These are phyloP conservation scores for Yamadazyma siamensis DNA, from an alignment of 1,139 yeast genomes.

Conservation along the genomic window DNA sequence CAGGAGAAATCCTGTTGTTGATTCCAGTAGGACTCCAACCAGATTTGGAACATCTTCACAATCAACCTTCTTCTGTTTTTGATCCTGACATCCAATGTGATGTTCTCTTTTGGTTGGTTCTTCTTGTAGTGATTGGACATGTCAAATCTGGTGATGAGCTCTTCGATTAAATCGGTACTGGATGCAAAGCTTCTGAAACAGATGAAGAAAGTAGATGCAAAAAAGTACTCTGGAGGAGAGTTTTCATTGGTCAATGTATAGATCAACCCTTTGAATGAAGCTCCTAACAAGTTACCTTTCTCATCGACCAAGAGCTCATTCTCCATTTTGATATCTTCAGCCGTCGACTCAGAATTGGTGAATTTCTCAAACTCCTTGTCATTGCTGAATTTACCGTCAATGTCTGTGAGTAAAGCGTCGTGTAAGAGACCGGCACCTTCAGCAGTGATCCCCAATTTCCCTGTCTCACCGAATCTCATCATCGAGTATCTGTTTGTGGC, in stretches of 20 bases:
- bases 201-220: slow-evolving; percentile 73
- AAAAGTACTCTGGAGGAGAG: slow-evolving; percentile 66
- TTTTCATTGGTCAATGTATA: slow-evolving; percentile 69
- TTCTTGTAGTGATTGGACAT: slow-evolving; percentile 33
- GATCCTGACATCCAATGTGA: slow-evolving; percentile 47
- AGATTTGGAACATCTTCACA: slow-evolving; percentile 64
- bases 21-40: slow-evolving; percentile 91
- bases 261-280: slow-evolving; percentile 74
- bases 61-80: slow-evolving; percentile 67
- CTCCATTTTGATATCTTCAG: slow-evolving; percentile 21
- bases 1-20: slow-evolving; percentile 55
- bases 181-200: slow-evolving; percentile 75
- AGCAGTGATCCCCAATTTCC: slow-evolving; percentile 51
- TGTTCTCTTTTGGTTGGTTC: slow-evolving; percentile 28
- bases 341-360: slow-evolving; percentile 18
- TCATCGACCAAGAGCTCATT: slow-evolving; percentile 48
- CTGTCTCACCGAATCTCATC: slow-evolving; percentile 56
- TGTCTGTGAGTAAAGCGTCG: slow-evolving; percentile 44
- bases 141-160: slow-evolving; percentile 65
- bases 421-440: slow-evolving; percentile 56
- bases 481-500: slow-evolving; percentile 51
- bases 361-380: slow-evolving; percentile 38
- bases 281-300: slow-evolving; percentile 63
- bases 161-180: slow-evolving; percentile 67
- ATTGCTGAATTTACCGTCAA: slow-evolving; percentile 41